Evolutionary conservation across 371 early-diverging fungal species (phyloP).

Genomic region (Dichotomocladium elegans): DNA sequence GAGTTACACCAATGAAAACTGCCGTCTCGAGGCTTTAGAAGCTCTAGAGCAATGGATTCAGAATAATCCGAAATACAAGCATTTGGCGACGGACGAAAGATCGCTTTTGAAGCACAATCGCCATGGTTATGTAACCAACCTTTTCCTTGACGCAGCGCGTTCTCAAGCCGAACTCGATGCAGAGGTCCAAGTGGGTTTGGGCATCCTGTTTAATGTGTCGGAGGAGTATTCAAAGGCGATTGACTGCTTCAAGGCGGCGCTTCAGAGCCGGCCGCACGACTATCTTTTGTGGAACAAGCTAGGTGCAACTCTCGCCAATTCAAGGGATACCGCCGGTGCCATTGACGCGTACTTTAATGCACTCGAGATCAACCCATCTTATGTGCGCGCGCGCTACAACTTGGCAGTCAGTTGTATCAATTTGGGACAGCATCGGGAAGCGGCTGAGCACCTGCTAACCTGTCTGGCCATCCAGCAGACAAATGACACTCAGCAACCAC

Average conservation of each 20-base stretch:
- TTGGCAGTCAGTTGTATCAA: conserved; percentile 91
- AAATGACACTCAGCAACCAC: conserved; percentile 23
- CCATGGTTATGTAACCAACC: conserved; percentile 65
- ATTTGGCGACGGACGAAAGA: conserved; percentile 4
- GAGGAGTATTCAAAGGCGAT: conserved; percentile 91
- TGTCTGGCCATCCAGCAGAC: conserved; percentile 79
- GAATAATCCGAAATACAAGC: conserved; percentile 67
- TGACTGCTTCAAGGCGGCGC: conserved; percentile 94
- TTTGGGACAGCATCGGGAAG: conserved; percentile 82
- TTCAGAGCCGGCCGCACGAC: conserved; percentile 82
- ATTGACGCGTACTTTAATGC: conserved; percentile 93
- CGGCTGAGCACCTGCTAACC: conserved; percentile 87
- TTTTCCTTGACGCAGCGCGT: conserved; percentile 81
- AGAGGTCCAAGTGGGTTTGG: conserved; percentile 91
- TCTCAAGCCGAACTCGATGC: conserved; percentile 74
- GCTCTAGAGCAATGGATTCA: conserved; percentile 86
- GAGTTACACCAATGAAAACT: conserved; percentile 91
- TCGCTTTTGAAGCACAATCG: conserved; percentile 30
- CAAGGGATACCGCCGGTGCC: conserved; percentile 67
- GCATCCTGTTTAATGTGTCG: conserved; percentile 88
- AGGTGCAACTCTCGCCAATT: conserved; percentile 95
- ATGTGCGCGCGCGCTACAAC: conserved; percentile 94
- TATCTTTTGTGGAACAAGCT: conserved; percentile 95
- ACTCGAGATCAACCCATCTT: conserved; percentile 89
- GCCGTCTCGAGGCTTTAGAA: conserved; percentile 80